Conservation (phyloP, 495 filamentous ascomycete genomes). For the Massariosphaeria phaeospora region DNA sequence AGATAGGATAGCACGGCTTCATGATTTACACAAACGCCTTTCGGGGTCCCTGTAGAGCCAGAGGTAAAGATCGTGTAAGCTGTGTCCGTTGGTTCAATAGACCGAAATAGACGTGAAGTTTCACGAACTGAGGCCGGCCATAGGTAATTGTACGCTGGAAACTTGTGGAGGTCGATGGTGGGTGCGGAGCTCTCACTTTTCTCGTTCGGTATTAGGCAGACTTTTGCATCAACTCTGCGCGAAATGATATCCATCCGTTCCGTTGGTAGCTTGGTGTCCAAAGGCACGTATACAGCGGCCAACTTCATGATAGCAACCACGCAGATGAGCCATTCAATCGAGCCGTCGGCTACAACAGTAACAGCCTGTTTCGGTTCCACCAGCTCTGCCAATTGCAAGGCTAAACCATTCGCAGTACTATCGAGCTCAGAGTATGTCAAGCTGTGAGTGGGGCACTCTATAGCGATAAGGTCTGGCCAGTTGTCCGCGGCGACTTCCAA, state of each 20-base stretch:
- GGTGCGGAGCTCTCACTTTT: neutral
- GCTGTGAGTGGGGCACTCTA: neutral
- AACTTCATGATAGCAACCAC: conserved; percentile 38
- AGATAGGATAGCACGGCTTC: conserved; percentile 40
- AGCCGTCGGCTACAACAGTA: conserved; percentile 37
- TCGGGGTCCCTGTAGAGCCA: conserved; percentile 50
- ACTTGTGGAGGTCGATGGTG: too few relatives aligned
- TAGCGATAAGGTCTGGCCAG: conserved; percentile 1
- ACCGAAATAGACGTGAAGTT: neutral
- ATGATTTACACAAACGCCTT: conserved; percentile 51
- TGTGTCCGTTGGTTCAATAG: conserved; percentile 17
- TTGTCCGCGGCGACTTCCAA: neutral
- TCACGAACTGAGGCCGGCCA: neutral
- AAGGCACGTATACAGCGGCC: conserved; percentile 37
- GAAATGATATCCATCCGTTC: conserved; percentile 2
- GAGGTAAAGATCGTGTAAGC: conserved; percentile 48
- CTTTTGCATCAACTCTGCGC: neutral
- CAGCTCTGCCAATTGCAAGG: neutral
- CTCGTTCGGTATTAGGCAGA: neutral
- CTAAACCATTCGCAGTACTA: neutral
- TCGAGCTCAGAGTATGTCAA: conserved; percentile 33
- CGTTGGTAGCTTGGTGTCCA: conserved; percentile 28
- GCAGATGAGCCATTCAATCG: conserved; percentile 42
- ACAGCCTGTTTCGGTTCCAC: neutral
- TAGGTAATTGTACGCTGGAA: too few relatives aligned